Base-by-base conservation (phyloP, 345 rosid genomes). In the Rhodomyrtus tomentosa region DNA sequence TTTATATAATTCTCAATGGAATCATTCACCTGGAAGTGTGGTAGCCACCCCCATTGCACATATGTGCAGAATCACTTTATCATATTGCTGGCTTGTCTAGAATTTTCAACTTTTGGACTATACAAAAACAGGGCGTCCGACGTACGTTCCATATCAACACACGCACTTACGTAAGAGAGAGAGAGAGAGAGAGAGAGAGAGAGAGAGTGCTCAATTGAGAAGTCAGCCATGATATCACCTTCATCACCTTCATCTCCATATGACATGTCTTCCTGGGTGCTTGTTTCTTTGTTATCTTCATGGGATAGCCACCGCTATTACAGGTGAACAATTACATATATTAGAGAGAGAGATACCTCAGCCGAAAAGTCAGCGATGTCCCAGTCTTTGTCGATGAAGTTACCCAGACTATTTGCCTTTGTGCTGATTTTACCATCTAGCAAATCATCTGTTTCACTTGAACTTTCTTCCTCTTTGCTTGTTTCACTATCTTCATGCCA, bases 251-350 rank as follows among this genome's bases (percentile, higher is more conserved):
- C 49, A 1, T 0, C 11, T 5, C 16, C 52, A 50, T 15, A 3
- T 50, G 5, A 50, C 0, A 5, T 50, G 52, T 13, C 52, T 50
- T 14, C 52, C 52, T 4, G 2, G 18, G 52, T 13, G 18, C 52
- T 13, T 50, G 18, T 50, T 50, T 13, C 16, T 13, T 50, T 50
- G 4, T 14, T 50, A 12, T 50, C 52, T 13, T 55, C 68, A 56
- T 56, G 32, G 18, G 5, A 0, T 12, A 5, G 0, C 5, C 20
- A 0, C 38, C 38, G 38, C 38, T 58, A 3, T n/a, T 27, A 2
- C 29, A 58, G 20, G 72, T 27, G 4, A 36, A 58, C 6, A 58
- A 2, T 58, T 36, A 58, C 72, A 13, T 27, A 27, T 58, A 27
- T 58, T 27, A 58, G 50, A 49, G 50, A 49, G 50, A 49, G 50